These are phyloP conservation scores for Globisporangium alternatum DNA, from an alignment of 352 stramenopile species.

Conservation along the genomic window DNA sequence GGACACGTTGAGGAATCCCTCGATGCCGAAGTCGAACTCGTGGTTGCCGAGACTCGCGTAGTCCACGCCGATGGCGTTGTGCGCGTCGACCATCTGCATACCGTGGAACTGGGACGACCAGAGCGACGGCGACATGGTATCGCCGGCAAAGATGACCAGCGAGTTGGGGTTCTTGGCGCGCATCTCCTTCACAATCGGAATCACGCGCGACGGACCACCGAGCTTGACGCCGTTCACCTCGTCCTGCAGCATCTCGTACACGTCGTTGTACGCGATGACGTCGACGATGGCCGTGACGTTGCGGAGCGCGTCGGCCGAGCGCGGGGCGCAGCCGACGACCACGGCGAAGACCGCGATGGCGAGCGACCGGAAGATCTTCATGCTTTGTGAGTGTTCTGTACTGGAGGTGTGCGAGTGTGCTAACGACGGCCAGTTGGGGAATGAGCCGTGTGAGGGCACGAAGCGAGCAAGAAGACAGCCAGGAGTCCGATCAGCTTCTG, in stretches of 20 bases:
- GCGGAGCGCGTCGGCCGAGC: conserved; percentile 56
- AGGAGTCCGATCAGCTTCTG: neutral
- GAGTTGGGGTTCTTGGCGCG: conserved; percentile 52
- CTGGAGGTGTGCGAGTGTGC: neutral
- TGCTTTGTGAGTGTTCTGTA: conserved; percentile 3
- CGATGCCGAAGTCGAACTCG: conserved; percentile 79
- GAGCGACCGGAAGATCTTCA: conserved; percentile 34
- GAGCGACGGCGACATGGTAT: conserved; percentile 82
- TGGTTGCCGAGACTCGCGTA: conserved; percentile 77
- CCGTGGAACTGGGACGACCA: conserved; percentile 80
- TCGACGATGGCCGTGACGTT: conserved; percentile 52
- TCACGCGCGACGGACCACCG: conserved; percentile 66
- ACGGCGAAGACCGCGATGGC: conserved; percentile 22
- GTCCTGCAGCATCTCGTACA: conserved; percentile 79
- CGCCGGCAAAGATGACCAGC: conserved; percentile 73
- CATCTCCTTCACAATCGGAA: conserved; percentile 64
- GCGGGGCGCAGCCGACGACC: conserved; percentile 17
- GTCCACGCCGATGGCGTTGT: conserved; percentile 74
- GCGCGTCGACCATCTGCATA: conserved; percentile 74
- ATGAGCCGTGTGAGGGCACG: too few relatives aligned
- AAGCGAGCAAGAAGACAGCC: neutral
- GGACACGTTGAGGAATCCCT: conserved; percentile 72
- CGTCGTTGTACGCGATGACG: conserved; percentile 74
- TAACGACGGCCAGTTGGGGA: conserved; percentile 23
- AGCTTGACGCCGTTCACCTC: conserved; percentile 57